Evolutionary conservation across 768 basidiomycete species (phyloP).

Genomic region (Boletus reticulatus): DNA sequence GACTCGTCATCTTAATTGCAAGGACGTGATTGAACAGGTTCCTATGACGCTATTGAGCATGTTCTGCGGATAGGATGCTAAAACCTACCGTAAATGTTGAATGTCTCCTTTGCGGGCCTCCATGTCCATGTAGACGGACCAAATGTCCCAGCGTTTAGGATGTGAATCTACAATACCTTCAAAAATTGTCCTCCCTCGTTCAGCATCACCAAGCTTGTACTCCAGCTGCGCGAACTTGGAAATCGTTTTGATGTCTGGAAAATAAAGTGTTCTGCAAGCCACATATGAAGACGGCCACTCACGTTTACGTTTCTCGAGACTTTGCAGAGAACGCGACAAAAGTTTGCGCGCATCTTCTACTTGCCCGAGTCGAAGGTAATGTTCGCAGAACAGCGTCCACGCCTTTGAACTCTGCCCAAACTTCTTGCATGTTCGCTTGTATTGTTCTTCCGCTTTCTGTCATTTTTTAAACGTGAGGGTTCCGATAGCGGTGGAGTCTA

Average conservation of each 20-base stretch:
- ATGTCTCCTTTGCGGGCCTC: conserved; percentile 80
- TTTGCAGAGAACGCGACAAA: conserved; percentile 84
- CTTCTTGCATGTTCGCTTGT: conserved; percentile 87
- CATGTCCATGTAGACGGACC: conserved; percentile 98
- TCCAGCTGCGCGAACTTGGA: conserved; percentile 94
- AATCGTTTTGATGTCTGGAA: conserved; percentile 88
- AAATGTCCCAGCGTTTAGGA: conserved; percentile 92
- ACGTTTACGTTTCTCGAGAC: conserved; percentile 94
- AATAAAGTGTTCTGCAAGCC: not conserved
- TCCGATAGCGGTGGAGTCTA: conserved; percentile 9
- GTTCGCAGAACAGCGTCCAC: conserved; percentile 88
- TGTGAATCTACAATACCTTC: conserved; percentile 96
- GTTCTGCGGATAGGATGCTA: not conserved
- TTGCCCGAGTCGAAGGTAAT: conserved; percentile 70
- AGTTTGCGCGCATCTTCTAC: conserved; percentile 82
- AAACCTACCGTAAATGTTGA: conserved; percentile 65
- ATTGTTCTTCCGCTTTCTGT: conserved; percentile 93
- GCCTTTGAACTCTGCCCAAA: conserved; percentile 91
- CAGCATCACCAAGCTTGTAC: conserved; percentile 90
- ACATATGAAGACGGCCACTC: conserved; percentile 30
- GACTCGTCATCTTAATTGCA: conserved; percentile 83
- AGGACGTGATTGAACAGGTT: conserved; percentile 87
- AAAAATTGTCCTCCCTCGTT: conserved; percentile 93
- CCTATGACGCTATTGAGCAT: conserved; percentile 37
- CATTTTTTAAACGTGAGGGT: not conserved